These are phyloP conservation scores for Monosporascus sp. DNA, from an alignment of 2,329 filamentous ascomycete genomes.

Conservation along the genomic window DNA sequence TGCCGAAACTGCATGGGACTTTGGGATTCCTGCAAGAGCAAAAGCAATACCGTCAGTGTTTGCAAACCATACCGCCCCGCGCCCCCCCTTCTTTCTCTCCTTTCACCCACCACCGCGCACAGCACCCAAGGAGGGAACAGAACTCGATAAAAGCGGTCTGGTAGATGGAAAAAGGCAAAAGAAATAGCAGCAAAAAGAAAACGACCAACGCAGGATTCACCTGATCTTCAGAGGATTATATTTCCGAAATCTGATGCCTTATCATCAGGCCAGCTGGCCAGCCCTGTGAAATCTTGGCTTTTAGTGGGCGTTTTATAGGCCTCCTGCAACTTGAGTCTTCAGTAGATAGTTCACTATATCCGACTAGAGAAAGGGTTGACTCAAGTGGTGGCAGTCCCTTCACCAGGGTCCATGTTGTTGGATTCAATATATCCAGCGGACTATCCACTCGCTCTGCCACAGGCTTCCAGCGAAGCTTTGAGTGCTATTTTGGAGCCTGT, in stretches of 20 bases:
- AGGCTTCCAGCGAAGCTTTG: no score
- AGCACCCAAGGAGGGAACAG: neutral
- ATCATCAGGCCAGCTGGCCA: slow-evolving; percentile 23
- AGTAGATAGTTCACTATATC: no score
- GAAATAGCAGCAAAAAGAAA: slow-evolving; percentile 2
- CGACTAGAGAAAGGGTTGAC: no score
- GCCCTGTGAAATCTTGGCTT: neutral
- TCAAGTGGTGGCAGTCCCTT: no score
- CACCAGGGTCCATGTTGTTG: no score
- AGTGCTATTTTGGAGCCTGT: no score
- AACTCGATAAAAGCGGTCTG: neutral
- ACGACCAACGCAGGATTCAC: slow-evolving; percentile 27
- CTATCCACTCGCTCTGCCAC: no score
- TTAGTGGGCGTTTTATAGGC: neutral
- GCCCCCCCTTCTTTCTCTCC: neutral
- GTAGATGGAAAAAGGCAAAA: slow-evolving; percentile 2
- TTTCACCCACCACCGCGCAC: no score
- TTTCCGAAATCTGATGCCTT: slow-evolving; percentile 27
- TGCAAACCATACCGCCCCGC: no score
- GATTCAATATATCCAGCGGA: no score
- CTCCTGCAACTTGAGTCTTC: no score
- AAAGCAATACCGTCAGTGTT: neutral
- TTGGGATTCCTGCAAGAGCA: neutral
- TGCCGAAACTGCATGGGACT: no score
- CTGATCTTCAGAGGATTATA: slow-evolving; percentile 23